Evolutionary conservation across 2,329 filamentous ascomycete genomes (phyloP), one percentile per base, ranked within the genome.

Genomic region (Trichoderma sp.): DNA sequence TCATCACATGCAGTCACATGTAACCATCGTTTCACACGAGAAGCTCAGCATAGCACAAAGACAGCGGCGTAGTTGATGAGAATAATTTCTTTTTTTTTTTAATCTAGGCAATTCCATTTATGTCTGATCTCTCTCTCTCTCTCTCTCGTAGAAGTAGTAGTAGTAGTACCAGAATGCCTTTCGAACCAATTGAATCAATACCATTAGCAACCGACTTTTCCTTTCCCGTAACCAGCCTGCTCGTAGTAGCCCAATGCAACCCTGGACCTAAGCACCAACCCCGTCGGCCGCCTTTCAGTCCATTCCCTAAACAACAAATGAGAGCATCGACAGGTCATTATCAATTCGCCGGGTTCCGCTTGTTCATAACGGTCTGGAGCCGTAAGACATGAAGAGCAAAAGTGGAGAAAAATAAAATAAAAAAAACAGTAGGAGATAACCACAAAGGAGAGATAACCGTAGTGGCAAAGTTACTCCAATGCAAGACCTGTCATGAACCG

Each of bases 51-150:
- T n/a, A 19, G 19, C 5, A 37, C 37, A 49, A n/a, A 31, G 24
- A 6, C 11, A 35, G 24, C 14, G 21, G 6, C 40, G 40, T 40
- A 43, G 19, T 37, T 59, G 40, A 58, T 29, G 40, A 49, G 63
- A 40, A 67, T 37, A 61, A 68, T 10, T 27, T 60, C 65, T 61
- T 49, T 49, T 49, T 49, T n/a, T 49, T 49, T 21, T 59, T 61
- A 60, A 61, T 60, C 65, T 68, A 68, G 65, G 65, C 65, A 68
- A 61, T 68, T 68, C 60, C 65, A 61, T 68, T 68, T 55, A 68
- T 68, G 57, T 61, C 65, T 68, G 65, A 61, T 68, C 57, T 68
- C 31, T 40, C 16, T 64, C 33, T 35, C 33, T 35, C 33, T 35
- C 21, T 64, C 33, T 35, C 33, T 33, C 7, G 49, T 55, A 43